Percentiles rank a stretch among this genome's conserved stretches.
Evolutionary conservation across 495 filamentous ascomycete genomes (phyloP).

Genomic region (Trichoderma erinaceum): DNA sequence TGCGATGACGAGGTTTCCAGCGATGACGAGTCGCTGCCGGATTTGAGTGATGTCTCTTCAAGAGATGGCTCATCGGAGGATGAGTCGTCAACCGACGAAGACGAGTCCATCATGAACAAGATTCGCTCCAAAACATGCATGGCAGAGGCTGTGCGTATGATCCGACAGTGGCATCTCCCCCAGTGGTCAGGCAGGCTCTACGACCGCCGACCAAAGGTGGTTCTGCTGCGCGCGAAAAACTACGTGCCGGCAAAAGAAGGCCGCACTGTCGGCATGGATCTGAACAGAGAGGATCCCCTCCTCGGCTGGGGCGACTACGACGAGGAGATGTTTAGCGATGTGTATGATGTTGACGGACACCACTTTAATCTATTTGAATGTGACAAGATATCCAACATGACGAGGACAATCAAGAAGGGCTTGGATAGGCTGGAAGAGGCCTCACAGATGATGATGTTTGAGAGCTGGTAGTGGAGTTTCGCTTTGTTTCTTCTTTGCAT

Average conservation of each 20-base stretch:
- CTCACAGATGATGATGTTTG: conserved; percentile 8
- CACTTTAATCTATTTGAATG: conserved; percentile 39
- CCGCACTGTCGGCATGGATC: conserved; percentile 30
- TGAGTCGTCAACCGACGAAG: conserved; percentile 25
- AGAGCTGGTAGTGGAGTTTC: conserved; percentile 1
- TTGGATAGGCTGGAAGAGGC: conserved; percentile 24
- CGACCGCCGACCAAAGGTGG: conserved; percentile 26
- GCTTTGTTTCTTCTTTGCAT: not conserved
- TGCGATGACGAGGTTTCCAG: not conserved
- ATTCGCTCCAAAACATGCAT: conserved; percentile 35
- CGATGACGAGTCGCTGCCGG: not conserved
- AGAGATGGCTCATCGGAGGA: not conserved
- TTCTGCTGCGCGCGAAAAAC: conserved; percentile 35
- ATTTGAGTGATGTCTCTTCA: no score
- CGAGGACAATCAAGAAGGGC: conserved; percentile 29
- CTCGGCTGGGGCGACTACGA: conserved; percentile 39
- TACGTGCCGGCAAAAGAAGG: conserved; percentile 25
- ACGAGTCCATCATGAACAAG: conserved; percentile 28
- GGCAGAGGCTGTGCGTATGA: conserved; percentile 32
- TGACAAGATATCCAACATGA: conserved; percentile 25
- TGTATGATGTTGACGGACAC: conserved; percentile 36
- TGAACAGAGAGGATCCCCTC: conserved; percentile 23
- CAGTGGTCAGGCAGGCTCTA: conserved; percentile 23
- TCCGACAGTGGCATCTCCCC: conserved; percentile 32
- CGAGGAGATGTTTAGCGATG: conserved; percentile 28